Evolutionary conservation across 768 basidiomycete genomes (phyloP).

Genomic region (Xanthoconium purpureum): DNA sequence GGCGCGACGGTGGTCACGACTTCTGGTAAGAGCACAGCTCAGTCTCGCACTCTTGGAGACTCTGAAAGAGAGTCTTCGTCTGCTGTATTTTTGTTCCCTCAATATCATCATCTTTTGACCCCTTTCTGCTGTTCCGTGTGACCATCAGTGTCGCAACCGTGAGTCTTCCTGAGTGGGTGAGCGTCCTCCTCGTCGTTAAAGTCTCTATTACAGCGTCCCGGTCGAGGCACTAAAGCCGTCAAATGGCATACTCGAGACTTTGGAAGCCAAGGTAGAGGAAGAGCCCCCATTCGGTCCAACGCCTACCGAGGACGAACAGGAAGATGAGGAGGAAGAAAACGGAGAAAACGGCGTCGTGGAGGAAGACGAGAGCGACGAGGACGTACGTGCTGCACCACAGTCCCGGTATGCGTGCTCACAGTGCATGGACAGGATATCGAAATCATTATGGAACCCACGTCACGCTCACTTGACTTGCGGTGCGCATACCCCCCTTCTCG

Average conservation of each 20-base stretch:
- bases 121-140: slow-evolving; percentile 34
- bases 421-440: slow-evolving; percentile 64
- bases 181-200: slow-evolving; percentile 18
- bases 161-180: slow-evolving; percentile 42
- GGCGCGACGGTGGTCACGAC: slow-evolving; percentile 32
- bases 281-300: slow-evolving; percentile 32
- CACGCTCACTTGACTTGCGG: slow-evolving; percentile 76
- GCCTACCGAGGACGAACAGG: slow-evolving; percentile 21
- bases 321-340: slow-evolving; percentile 21
- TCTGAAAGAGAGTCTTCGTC: slow-evolving; percentile 28
- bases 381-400: slow-evolving; percentile 34
- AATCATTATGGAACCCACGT: slow-evolving; percentile 81
- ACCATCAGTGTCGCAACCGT: slow-evolving; percentile 61
- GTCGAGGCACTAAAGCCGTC: slow-evolving; percentile 42
- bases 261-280: slow-evolving; percentile 45
- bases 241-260: slow-evolving; percentile 49
- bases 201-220: slow-evolving; percentile 33
- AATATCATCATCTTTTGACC: slow-evolving; percentile 42
- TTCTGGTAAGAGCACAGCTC: slow-evolving; percentile 46
- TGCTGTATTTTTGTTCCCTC: slow-evolving; percentile 33
- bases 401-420: slow-evolving; percentile 4
- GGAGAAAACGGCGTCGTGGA: slow-evolving; percentile 39
- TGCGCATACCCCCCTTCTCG: slow-evolving; percentile 27
- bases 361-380: slow-evolving; percentile 46
- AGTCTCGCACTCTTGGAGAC: slow-evolving; percentile 22